phyloP scores from a whole-genome alignment of 2,329 filamentous ascomycete species.

The Alternaria gansuensis region DNA sequence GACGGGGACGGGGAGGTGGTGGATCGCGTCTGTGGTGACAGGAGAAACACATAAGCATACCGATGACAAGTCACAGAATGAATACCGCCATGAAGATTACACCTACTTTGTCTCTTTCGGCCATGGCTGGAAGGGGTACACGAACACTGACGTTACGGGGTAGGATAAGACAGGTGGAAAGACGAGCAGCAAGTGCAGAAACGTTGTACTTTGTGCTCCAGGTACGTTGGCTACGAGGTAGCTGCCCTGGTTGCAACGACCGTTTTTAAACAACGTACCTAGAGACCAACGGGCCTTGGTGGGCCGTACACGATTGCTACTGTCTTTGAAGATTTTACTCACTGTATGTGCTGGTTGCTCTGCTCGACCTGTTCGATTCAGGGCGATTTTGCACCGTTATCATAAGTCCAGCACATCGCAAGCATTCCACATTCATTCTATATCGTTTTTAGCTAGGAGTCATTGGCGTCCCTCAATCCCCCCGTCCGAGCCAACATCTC shows the following conservation, averaged over 20 bases:
- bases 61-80: not conserved
- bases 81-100: not conserved
- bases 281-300: not conserved
- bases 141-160: not conserved
- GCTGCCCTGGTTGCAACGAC: not conserved
- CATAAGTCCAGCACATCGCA: not conserved
- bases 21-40: not conserved
- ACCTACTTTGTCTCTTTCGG: conserved; percentile 6
- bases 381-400: not conserved
- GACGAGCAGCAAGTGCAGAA: not conserved
- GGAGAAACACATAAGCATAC: not conserved
- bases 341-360: not conserved
- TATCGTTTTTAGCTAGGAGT: not conserved
- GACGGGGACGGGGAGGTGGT: not conserved
- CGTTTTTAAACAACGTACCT: not conserved
- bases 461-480: not conserved
- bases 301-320: not conserved
- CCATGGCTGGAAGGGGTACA: not conserved
- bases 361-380: not conserved
- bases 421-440: not conserved
- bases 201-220: too few species aligned
- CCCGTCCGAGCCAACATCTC: not conserved
- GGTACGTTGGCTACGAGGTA: not conserved
- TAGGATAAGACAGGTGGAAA: not conserved
- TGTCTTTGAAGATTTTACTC: not conserved